phyloP scores from a whole-genome alignment of 495 filamentous ascomycete genomes.

The Trichoderma reesei region DNA sequence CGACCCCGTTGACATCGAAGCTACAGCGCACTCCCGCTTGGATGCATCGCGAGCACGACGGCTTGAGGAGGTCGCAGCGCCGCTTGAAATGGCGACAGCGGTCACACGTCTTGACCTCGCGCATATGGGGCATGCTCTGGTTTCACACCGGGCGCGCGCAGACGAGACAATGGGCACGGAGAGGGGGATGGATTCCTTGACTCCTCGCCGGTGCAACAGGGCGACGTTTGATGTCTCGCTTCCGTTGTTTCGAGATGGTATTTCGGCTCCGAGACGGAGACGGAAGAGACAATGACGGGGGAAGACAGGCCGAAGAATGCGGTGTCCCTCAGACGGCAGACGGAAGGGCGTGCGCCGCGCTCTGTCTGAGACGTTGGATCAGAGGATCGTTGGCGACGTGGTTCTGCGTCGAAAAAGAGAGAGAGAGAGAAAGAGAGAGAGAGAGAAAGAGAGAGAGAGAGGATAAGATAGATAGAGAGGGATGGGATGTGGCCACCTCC shows the following conservation, averaged over 20 bases:
- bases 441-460: neutral
- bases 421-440: neutral
- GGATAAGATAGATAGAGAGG: neutral
- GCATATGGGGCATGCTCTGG: conserved; percentile 11
- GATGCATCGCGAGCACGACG: conserved; percentile 10
- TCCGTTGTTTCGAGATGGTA: neutral
- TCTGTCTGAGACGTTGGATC: neutral
- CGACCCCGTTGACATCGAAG: conserved; percentile 6
- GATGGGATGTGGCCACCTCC: neutral
- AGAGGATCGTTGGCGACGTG: neutral
- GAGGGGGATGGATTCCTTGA: too few species aligned
- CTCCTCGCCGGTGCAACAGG: neutral
- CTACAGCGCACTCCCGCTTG: conserved; percentile 10
- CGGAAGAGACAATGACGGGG: neutral
- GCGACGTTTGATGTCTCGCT: neutral
- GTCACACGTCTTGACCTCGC: conserved; percentile 10
- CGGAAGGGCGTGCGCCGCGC: neutral
- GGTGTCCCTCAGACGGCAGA: neutral
- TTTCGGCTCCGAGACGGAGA: neutral
- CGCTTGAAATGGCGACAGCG: conserved; percentile 12
- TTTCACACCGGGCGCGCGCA: neutral
- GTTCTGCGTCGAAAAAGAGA: neutral
- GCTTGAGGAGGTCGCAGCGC: conserved; percentile 11
- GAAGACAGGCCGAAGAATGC: neutral
- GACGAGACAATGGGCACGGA: neutral